These are phyloP conservation scores for Gossypium gossypioides DNA, from an alignment of 441 rosid species.

Conservation along the genomic window DNA sequence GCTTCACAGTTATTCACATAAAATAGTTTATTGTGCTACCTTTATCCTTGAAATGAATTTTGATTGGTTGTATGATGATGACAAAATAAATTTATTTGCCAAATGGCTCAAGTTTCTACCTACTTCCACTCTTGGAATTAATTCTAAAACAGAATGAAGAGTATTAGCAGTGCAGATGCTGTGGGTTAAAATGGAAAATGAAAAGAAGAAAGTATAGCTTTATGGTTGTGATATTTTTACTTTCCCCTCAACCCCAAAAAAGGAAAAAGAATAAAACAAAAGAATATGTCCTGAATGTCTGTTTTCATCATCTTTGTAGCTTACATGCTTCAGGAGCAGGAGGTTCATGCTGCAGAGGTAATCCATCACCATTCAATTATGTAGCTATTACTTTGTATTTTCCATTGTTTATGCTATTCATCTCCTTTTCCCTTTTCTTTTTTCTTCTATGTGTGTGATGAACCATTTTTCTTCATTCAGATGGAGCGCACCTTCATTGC, in stretches of 20 bases:
- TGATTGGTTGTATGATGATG: conserved; percentile 5
- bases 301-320: conserved; percentile 29
- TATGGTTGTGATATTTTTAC: neutral
- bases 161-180: neutral
- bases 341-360: conserved; percentile 90
- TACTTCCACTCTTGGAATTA: neutral
- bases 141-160: neutral
- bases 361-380: conserved; percentile 1
- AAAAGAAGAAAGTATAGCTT: neutral
- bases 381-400: neutral
- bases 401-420: neutral
- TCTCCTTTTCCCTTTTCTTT: neutral
- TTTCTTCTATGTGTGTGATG: neutral
- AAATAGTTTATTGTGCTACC: neutral
- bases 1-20: neutral
- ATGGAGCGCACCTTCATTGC: conserved; percentile 92
- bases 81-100: neutral
- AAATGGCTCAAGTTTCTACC: neutral
- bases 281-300: conserved; percentile 7
- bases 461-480: conserved; percentile 26
- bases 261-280: neutral
- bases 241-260: neutral
- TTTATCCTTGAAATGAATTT: neutral
- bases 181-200: neutral
- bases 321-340: conserved; percentile 78